Evolutionary conservation across 2,329 filamentous ascomycete species (phyloP), one percentile per base, ranked within the genome.

Genomic region (Fusarium redolens): DNA sequence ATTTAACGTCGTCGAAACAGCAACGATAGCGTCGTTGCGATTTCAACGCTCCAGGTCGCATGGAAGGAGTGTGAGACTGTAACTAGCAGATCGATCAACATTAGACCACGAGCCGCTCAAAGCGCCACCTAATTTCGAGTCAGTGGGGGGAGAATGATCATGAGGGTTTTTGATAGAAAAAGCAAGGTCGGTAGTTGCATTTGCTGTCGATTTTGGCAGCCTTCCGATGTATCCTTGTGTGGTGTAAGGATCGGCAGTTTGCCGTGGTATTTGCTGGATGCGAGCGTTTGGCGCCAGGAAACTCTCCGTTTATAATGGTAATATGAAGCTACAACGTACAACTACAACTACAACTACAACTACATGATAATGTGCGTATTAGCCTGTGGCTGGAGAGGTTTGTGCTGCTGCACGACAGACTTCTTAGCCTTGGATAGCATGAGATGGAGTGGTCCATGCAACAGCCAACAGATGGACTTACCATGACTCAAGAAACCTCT

Each of bases 111-210:
- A 51, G 13, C 61, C 60, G 61, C 57, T 61, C 47, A 58, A 61
- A 59, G 58, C 75, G 73, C 75, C 69, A 76, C 73, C 47, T 67
- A 75, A 71, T 75, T 75, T 60, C 59, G 20, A 71, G 59, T 45
- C 55, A 45, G 57, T 58, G 60, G 67, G 60, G 61, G 50, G 41
- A 50, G 22, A 65, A 50, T 44, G 61, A 59, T 45, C 25, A 44
- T 28, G 45, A 58, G 58, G 59, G 68, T 65, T 54, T 45, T 47
- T 37, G 20, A 28, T 7, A n/a, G 20, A 47, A 7, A 43, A 51
- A 64, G 7, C 47, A 51, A 58, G 51, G 22, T 35, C 31, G 30
- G 54, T 43, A 61, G 61, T 55, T 61, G 25, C 38, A 48, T 66
- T 35, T 43, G 9, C 7, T 55, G 25, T 58, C 40, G 28, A 15